phyloP scores from a whole-genome alignment of 2,329 filamentous ascomycete species.

The Colletotrichum tropicicola region DNA sequence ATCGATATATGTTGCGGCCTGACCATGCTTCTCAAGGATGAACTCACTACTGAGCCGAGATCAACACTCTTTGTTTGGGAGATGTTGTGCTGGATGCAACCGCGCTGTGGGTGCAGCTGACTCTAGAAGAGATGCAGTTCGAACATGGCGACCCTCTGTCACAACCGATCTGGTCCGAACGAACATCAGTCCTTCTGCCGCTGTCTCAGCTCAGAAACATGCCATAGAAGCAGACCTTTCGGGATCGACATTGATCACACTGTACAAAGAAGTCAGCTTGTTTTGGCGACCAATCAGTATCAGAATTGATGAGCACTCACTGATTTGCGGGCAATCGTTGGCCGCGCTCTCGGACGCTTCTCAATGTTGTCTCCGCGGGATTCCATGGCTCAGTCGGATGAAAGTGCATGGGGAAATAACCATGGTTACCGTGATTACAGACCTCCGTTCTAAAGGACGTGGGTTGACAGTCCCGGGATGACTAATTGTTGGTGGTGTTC shows the following conservation, averaged over 20 bases:
- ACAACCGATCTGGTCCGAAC: conserved; percentile 36
- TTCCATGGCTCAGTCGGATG: conserved; percentile 8
- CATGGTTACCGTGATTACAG: too few species aligned
- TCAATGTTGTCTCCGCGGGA: conserved; percentile 27
- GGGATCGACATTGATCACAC: not conserved
- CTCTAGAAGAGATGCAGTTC: conserved; percentile 42
- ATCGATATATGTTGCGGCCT: not conserved
- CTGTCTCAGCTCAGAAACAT: not conserved
- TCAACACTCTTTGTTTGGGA: conserved; percentile 43
- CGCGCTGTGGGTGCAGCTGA: conserved; percentile 42
- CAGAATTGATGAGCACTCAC: conserved; percentile 20
- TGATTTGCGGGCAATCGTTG: conserved; percentile 36
- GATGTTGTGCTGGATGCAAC: conserved; percentile 35
- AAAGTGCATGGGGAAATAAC: not conserved
- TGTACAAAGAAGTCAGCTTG: conserved; percentile 34
- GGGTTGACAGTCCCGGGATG: not conserved
- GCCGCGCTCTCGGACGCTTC: conserved; percentile 2
- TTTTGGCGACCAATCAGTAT: not conserved
- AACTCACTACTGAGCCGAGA: conserved; percentile 47
- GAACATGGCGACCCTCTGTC: conserved; percentile 42
- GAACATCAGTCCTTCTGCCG: not conserved
- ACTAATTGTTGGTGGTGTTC: not conserved
- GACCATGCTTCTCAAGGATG: not conserved
- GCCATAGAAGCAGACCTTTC: not conserved
- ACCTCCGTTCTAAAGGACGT: too few species aligned